phyloP scores from a whole-genome alignment of 495 filamentous ascomycete genomes.

The Tuber aestivum region DNA sequence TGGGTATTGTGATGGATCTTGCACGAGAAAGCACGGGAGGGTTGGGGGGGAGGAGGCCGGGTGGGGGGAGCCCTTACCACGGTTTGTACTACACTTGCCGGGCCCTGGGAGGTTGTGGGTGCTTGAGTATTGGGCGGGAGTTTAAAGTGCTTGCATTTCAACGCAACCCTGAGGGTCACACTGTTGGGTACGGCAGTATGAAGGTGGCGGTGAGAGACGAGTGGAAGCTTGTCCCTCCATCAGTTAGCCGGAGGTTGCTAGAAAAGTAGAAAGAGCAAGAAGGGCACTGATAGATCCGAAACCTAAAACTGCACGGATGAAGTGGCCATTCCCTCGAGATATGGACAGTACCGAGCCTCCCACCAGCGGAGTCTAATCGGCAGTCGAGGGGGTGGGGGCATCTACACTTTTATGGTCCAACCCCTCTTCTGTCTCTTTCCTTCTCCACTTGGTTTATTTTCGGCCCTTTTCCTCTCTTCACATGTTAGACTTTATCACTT shows the following conservation, averaged over 20 bases:
- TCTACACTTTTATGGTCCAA: background rate
- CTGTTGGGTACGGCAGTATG: background rate
- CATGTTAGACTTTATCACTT: background rate
- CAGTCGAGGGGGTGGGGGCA: background rate
- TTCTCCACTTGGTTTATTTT: background rate
- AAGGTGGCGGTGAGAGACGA: background rate
- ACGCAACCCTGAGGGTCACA: background rate
- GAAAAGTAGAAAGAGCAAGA: background rate
- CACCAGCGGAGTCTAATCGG: background rate
- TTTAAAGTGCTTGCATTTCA: background rate
- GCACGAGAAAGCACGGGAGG: background rate
- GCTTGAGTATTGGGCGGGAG: background rate
- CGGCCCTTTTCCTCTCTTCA: background rate
- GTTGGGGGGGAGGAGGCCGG: background rate
- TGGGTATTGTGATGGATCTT: background rate
- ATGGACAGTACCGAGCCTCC: background rate
- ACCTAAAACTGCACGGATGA: background rate
- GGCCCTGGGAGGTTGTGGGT: background rate
- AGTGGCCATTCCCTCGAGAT: constrained; percentile 1
- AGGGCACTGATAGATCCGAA: background rate
- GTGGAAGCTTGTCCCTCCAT: background rate
- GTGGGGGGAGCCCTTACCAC: background rate
- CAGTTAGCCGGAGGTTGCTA: background rate
- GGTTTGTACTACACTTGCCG: background rate
- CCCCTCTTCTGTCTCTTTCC: background rate